Evolutionary conservation across 2,329 filamentous ascomycete genomes (phyloP), one percentile per base, ranked within the genome.

Genomic region (Penicillium sp.): DNA sequence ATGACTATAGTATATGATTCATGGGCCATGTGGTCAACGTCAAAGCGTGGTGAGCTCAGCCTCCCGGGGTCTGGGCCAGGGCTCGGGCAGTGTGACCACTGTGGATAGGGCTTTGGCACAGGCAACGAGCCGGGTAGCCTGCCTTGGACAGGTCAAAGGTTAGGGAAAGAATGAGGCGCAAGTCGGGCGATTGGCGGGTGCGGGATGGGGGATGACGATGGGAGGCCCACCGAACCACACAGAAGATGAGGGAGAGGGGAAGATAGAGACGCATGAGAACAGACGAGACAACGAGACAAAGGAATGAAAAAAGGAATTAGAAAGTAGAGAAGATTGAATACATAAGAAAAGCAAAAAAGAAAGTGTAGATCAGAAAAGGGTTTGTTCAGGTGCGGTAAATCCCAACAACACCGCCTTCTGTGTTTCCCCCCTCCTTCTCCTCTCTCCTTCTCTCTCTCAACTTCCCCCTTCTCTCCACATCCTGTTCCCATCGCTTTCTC

Each of bases 211-310:
- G 67, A 69, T 71, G 67, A 69, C 67, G 67, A 64, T 63, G 61
- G 59, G 55, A 50, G 68, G 68, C 67, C 69, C 69, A 71, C 69
- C 64, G 68, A 72, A 69, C 68, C 69, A 70, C 67, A 70, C 63
- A 68, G 63, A 69, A 66, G 57, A 56, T 39, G 31, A 44, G 24
- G 35, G 28, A 43, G 31, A 27, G 14, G 18, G 28, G 33, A 36
- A 41, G 27, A 16, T 27, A 41, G 27, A 28, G 9, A 28, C 8
- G 24, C 24, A 25, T 28, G 9, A 35, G 13, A 20, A 22, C 22
- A 36, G 20, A 22, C 11, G 20, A 27, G 30, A 44, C 43, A 8
- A 24, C 16, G 2, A 13, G 24, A n/a, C 24, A 33, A 24, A 33
- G 22, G 9, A 48, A 31, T 38, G 14, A n/a, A 14, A 5, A 38